phyloP scores from a whole-genome alignment of 148 eudicot species.

The Cornus suecica region DNA sequence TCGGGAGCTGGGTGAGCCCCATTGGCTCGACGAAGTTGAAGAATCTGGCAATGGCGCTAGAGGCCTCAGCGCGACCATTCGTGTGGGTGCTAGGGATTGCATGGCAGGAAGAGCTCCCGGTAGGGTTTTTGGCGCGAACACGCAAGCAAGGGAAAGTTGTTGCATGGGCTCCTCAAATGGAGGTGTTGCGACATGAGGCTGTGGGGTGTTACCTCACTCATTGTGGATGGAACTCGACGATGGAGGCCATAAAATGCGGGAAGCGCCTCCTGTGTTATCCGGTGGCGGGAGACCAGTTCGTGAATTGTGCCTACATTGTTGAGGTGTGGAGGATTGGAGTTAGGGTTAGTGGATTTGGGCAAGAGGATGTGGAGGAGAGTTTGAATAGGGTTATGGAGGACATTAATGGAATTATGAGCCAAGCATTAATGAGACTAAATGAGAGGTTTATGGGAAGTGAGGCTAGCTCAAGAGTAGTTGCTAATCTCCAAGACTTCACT shows the following conservation, averaged over 20 bases:
- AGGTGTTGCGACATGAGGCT: slow-evolving; percentile 50
- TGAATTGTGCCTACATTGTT: slow-evolving; percentile 67
- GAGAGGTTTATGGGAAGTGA: slow-evolving; percentile 50
- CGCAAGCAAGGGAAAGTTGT: slow-evolving; percentile 45
- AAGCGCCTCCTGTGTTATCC: slow-evolving; percentile 61
- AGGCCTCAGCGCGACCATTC: slow-evolving; percentile 51
- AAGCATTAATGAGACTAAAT: slow-evolving; percentile 29
- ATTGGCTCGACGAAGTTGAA: slow-evolving; percentile 50
- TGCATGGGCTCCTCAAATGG: slow-evolving; percentile 76
- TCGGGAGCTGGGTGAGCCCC: slow-evolving; percentile 94
- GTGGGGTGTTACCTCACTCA: slow-evolving; percentile 73
- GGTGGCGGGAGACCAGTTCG: slow-evolving; percentile 69
- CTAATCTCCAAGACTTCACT: slow-evolving; percentile 34
- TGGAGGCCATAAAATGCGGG: slow-evolving; percentile 64
- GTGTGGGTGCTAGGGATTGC: slow-evolving; percentile 67
- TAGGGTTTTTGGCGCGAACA: slow-evolving; percentile 37
- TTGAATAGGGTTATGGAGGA: slow-evolving; percentile 39
- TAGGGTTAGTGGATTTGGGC: slow-evolving; percentile 37
- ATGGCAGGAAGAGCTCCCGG: slow-evolving; percentile 71
- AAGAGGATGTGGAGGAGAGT: slow-evolving; percentile 34
- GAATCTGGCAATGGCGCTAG: slow-evolving; percentile 53
- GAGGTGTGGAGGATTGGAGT: slow-evolving; percentile 64
- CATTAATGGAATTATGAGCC: slow-evolving; percentile 31
- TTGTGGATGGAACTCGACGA: slow-evolving; percentile 87
- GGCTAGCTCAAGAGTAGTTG: slow-evolving; percentile 23